These are phyloP conservation scores for Artemisia annua DNA, from an alignment of 129 eudicot species.

Conservation along the genomic window DNA sequence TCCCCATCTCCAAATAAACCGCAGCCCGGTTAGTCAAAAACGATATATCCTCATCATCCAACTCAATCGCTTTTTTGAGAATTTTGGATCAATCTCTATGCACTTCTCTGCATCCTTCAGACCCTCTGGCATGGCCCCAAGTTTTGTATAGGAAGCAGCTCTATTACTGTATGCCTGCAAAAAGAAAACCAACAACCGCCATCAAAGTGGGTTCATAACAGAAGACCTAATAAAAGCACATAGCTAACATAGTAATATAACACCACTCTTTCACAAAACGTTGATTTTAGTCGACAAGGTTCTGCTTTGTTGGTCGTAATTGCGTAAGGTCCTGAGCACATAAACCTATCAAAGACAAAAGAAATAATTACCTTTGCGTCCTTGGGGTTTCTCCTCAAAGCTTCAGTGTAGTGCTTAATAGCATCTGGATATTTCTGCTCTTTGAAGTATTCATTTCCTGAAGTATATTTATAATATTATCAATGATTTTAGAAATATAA, in stretches of 20 bases:
- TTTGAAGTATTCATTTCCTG: conserved; percentile 89
- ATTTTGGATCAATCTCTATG: conserved; percentile 90
- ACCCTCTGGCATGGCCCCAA: conserved; percentile 95
- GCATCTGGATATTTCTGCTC: conserved; percentile 96
- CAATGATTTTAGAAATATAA: not conserved
- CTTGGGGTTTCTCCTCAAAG: conserved; percentile 84
- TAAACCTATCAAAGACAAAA: not conserved
- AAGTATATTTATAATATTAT: not conserved
- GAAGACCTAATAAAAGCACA: not conserved
- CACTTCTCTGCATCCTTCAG: conserved; percentile 96
- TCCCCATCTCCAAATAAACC: conserved; percentile 91
- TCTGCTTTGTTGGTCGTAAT: not conserved
- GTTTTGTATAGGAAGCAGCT: conserved; percentile 94
- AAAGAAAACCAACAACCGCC: conserved; percentile 1
- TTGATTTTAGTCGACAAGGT: not conserved
- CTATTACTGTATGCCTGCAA: conserved; percentile 83
- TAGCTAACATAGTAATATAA: not conserved
- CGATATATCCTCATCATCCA: conserved; percentile 82
- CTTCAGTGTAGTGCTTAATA: conserved; percentile 79
- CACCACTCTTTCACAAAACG: not conserved
- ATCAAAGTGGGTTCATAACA: not conserved
- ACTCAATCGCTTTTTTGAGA: conserved; percentile 73
- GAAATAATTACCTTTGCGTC: conserved; percentile 63
- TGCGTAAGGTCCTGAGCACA: not conserved
- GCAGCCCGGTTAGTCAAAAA: conserved; percentile 94